Evolutionary conservation across 2,329 filamentous ascomycete genomes (phyloP).

Genomic region (Endoconidiophora laricicola): DNA sequence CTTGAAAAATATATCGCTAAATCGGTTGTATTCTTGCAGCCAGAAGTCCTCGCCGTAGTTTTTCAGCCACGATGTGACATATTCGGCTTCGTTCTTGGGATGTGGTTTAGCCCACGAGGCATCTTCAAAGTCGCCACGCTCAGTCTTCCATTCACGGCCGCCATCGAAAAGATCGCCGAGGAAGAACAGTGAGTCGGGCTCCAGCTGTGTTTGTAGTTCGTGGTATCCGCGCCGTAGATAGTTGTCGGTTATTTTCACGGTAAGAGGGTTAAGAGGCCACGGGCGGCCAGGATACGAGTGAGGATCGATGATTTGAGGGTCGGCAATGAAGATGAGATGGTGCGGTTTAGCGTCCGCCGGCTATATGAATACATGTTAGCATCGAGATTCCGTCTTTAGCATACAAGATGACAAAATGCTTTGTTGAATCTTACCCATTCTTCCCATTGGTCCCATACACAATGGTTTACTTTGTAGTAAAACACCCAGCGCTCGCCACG

Average conservation of each 20-base stretch:
- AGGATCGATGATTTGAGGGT: constrained; percentile 83
- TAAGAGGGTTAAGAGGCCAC: constrained; percentile 39
- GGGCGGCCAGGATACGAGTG: constrained; percentile 82
- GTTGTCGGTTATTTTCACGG: constrained; percentile 57
- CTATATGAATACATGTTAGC: constrained; percentile 27
- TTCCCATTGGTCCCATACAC: constrained; percentile 81
- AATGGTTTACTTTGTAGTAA: constrained; percentile 49
- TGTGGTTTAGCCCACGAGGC: constrained; percentile 38
- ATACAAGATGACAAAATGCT: background rate
- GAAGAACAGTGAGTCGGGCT: constrained; percentile 81
- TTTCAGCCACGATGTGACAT: constrained; percentile 50
- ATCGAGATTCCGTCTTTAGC: constrained; percentile 4
- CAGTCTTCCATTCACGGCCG: constrained; percentile 82
- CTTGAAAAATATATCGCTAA: constrained; percentile 64
- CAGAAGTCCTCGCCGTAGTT: constrained; percentile 71
- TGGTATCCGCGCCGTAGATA: constrained; percentile 73
- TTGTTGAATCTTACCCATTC: constrained; percentile 50
- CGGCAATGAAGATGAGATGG: constrained; percentile 68
- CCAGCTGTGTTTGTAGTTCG: constrained; percentile 56
- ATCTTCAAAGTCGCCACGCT: constrained; percentile 40
- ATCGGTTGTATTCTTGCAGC: constrained; percentile 72
- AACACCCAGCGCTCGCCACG: constrained; percentile 79
- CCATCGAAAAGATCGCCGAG: constrained; percentile 92
- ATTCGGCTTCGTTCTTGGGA: constrained; percentile 34
- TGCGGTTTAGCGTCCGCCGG: constrained; percentile 64